These are phyloP conservation scores for Raddia distichophylla DNA, from an alignment of 176 grass and related monocot genomes.

Conservation along the genomic window DNA sequence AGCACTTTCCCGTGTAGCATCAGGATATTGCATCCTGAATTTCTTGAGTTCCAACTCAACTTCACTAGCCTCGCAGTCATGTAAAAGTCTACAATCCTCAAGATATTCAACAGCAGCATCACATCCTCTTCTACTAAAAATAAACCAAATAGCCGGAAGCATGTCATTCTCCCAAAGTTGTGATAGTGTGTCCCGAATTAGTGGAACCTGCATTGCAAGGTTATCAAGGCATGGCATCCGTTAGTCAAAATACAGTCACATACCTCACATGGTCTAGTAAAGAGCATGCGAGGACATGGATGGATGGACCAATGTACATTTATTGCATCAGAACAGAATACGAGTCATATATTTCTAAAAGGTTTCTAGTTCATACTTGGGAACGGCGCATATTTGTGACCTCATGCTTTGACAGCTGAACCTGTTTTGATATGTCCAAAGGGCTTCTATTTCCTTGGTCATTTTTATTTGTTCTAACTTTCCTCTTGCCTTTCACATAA, in stretches of 20 bases:
- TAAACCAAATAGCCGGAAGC: slow-evolving; percentile 99
- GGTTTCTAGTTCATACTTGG: slow-evolving; percentile 54
- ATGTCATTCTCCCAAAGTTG: slow-evolving; percentile 83
- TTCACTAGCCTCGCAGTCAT: slow-evolving; percentile 89
- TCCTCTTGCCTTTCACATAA: slow-evolving; percentile 71
- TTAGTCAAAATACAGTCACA: slow-evolving; percentile 12
- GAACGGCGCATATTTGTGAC: slow-evolving; percentile 82
- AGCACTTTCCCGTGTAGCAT: slow-evolving; percentile 83
- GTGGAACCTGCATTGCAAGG: slow-evolving; percentile 77
- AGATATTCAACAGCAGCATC: slow-evolving; percentile 97
- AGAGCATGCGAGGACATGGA: slow-evolving; percentile 4
- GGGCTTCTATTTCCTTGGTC: slow-evolving; percentile 52
- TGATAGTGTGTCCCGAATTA: slow-evolving; percentile 87
- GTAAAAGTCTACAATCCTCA: slow-evolving; percentile 89
- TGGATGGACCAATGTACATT: slow-evolving; percentile 19
- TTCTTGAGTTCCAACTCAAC: slow-evolving; percentile 91
- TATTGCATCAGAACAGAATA: slow-evolving; percentile 28
- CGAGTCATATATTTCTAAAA: slow-evolving; percentile 33
- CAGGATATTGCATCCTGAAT: slow-evolving; percentile 91
- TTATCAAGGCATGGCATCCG: slow-evolving; percentile 36
- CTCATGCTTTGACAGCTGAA: slow-evolving; percentile 85
- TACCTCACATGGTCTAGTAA: neutral
- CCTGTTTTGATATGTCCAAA: slow-evolving; percentile 67
- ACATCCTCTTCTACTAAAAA: slow-evolving; percentile 98
- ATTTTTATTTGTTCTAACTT: slow-evolving; percentile 62